Evolutionary conservation across 2,329 filamentous ascomycete species (phyloP), one percentile per base, ranked within the genome.

Genomic region (Aspergillus neoniger): DNA sequence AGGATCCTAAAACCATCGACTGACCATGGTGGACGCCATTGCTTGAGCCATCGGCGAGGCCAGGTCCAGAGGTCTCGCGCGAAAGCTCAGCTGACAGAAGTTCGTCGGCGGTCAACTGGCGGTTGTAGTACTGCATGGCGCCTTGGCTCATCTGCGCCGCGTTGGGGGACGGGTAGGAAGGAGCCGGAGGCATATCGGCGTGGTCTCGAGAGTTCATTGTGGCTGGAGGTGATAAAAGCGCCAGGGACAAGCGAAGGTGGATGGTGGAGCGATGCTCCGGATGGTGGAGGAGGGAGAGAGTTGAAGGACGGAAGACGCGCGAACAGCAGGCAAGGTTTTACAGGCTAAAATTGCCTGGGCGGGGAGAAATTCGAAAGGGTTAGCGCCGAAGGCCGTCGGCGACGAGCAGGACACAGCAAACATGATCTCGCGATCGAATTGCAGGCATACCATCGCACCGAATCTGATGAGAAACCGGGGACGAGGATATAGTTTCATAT

Each of bases 41-140:
- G 55, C 67, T 71, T 43, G 77, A 67, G 47, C 73, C 67, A 65
- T 76, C 74, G 50, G 73, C 75, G 54, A 82, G 77, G 54, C 77
- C 78, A 39, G 79, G 75, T 21, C 75, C 75, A 6, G 76, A 75
- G n/a, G 79, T 72, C 65, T 78, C 77, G 61, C 79, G 79, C 62
- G 79, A 80, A 43, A 82, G 68, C 65, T 82, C 80, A 10, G 80
- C 80, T 15, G 76, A 77, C 44, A 82, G 72, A 15, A 82, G 75
- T 60, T 81, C 80, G 63, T 83, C 80, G 61, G 79, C 71, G 50
- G 77, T 80, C 66, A 79, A 65, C 64, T 79, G 77, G 60, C 77
- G 77, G 63, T 77, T 77, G 65, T 78, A 79, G 68, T 79, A 80
- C 41, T 74, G 74, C 69, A 79, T 77, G 41, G 76, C 69, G 43